Percentiles rank a stretch among this genome's conserved stretches.
Evolutionary conservation across 768 basidiomycete species (phyloP).

Genomic region (Lepiota brunneoincarnata): DNA sequence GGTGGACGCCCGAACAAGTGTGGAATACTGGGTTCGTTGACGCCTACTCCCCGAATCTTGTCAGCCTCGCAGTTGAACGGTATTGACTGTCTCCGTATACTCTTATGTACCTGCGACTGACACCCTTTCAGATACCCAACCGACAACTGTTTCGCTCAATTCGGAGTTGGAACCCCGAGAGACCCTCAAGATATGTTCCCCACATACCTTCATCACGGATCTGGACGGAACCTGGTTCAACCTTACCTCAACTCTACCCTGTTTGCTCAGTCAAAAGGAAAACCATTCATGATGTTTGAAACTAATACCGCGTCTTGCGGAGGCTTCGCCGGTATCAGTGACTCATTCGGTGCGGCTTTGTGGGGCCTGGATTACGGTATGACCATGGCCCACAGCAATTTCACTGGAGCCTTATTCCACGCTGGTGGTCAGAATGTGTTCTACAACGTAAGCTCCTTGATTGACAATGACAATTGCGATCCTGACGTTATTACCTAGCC

Average conservation of each 20-base stretch:
- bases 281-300: constrained; percentile 64
- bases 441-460: constrained; percentile 52
- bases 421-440: constrained; percentile 62
- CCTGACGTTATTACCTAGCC: constrained; percentile 45
- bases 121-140: constrained; percentile 48
- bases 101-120: constrained; percentile 24
- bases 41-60: constrained; percentile 35
- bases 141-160: constrained; percentile 60
- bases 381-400: constrained; percentile 56
- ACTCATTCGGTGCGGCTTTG: constrained; percentile 60
- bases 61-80: constrained; percentile 58
- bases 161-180: constrained; percentile 35
- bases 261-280: constrained; percentile 38
- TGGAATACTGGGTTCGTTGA: constrained; percentile 55
- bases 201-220: constrained; percentile 60
- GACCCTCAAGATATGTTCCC: constrained; percentile 51
- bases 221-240: constrained; percentile 44
- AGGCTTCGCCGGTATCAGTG: constrained; percentile 61
- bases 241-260: constrained; percentile 50
- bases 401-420: constrained; percentile 47
- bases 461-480: constrained; percentile 25
- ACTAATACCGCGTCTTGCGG: constrained; percentile 71
- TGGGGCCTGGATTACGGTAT: constrained; percentile 64
- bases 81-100: constrained; percentile 24
- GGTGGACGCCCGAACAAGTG: constrained; percentile 52